Conservation (phyloP, 2,329 filamentous ascomycete species). For the Didymosphaeria variabile region DNA sequence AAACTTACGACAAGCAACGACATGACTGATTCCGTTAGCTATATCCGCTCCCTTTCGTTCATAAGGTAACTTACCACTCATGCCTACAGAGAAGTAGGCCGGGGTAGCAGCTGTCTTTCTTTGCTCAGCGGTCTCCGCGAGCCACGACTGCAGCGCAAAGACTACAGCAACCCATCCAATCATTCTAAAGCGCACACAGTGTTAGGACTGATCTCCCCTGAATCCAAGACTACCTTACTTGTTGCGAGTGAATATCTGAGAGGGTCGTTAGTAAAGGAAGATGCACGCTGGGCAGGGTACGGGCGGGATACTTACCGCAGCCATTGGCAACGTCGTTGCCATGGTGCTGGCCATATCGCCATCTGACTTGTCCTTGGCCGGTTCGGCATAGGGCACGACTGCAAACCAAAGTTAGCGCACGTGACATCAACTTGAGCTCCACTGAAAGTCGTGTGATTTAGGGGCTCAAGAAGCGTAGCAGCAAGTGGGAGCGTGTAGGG, state of each 20-base stretch:
- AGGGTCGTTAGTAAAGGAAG: constrained; percentile 39
- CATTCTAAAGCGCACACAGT: constrained; percentile 57
- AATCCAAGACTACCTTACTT: constrained; percentile 62
- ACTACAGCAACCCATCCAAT: constrained; percentile 77
- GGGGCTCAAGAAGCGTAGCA: background rate
- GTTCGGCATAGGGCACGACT: constrained; percentile 92
- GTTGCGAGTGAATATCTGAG: constrained; percentile 86
- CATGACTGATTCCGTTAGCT: constrained; percentile 45
- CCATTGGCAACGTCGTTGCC: constrained; percentile 89
- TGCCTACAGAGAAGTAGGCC: constrained; percentile 76
- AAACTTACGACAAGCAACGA: constrained; percentile 56
- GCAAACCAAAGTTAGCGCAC: constrained; percentile 33
- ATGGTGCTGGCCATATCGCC: constrained; percentile 76
- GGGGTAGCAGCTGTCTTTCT: constrained; percentile 74
- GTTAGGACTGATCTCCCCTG: constrained; percentile 28
- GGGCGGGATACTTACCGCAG: constrained; percentile 66
- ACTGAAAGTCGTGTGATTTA: background rate
- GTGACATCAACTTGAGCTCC: constrained; percentile 29
- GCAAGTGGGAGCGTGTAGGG: background rate
- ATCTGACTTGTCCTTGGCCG: constrained; percentile 69
- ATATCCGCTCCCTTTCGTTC: background rate
- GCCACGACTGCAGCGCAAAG: constrained; percentile 78
- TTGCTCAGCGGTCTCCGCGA: constrained; percentile 75
- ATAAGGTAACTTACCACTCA: constrained; percentile 71
- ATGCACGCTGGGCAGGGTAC: background rate